Conservation (phyloP, 78 protist species). For the Thecamonas trahens region DNA sequence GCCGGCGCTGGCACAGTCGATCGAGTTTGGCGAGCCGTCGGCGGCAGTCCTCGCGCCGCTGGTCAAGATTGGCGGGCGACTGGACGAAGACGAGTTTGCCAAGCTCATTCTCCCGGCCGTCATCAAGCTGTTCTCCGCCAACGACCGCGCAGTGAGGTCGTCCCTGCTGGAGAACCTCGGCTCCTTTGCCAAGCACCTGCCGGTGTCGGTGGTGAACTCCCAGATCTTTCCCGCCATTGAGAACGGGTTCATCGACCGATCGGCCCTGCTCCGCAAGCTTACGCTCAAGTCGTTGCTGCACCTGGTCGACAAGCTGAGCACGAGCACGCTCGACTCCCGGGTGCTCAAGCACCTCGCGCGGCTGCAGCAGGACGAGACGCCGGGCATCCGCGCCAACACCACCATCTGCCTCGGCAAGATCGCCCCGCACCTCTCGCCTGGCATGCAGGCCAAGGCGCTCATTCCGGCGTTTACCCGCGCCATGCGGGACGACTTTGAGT, state of each 20-base stretch:
- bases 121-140: conserved; percentile 53
- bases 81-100: conserved; percentile 47
- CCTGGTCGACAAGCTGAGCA: conserved; percentile 52
- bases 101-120: conserved; percentile 28
- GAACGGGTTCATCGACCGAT: conserved; percentile 18
- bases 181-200: conserved; percentile 37
- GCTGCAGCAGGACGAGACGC: conserved; percentile 62
- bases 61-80: conserved; percentile 45
- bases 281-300: conserved; percentile 52
- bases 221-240: conserved; percentile 61
- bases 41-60: conserved; percentile 39
- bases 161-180: conserved; percentile 57
- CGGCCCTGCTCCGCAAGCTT: conserved; percentile 45
- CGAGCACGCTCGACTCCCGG: conserved; percentile 29
- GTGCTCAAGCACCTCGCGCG: conserved; percentile 53
- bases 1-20: conserved; percentile 59
- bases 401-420: conserved; percentile 70
- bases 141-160: conserved; percentile 61
- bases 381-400: conserved; percentile 69
- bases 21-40: conserved; percentile 35
- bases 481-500: conserved; percentile 56
- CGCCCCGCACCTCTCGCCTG: conserved; percentile 18
- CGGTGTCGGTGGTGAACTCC: conserved; percentile 26
- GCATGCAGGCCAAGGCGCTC: conserved; percentile 44
- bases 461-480: conserved; percentile 68